Percentiles rank a stretch among this genome's conserved stretches.
Evolutionary conservation across 768 basidiomycete genomes (phyloP).

Genomic region (Suillus subluteus): DNA sequence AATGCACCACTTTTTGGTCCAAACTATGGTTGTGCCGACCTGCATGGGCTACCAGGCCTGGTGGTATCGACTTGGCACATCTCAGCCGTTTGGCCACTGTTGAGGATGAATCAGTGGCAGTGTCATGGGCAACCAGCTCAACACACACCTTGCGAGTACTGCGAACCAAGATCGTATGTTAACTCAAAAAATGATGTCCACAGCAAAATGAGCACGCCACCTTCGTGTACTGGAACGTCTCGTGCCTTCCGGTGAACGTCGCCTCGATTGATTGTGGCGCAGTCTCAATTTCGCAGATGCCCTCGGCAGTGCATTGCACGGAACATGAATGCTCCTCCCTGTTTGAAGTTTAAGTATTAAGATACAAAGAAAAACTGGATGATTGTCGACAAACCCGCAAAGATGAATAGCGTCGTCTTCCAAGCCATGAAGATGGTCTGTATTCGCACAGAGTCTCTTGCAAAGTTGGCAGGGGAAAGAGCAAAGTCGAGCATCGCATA

Average conservation of each 20-base stretch:
- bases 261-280: constrained; percentile 62
- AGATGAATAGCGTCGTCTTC: constrained; percentile 46
- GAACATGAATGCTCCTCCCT: constrained; percentile 58
- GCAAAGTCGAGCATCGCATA: constrained; percentile 55
- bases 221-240: constrained; percentile 69
- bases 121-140: neutral
- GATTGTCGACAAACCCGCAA: constrained; percentile 49
- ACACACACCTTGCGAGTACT: constrained; percentile 60
- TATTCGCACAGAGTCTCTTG: constrained; percentile 50
- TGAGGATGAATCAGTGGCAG: neutral
- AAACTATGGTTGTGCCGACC: constrained; percentile 54
- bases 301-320: constrained; percentile 44
- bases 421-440: constrained; percentile 58
- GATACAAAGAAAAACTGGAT: constrained; percentile 19
- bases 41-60: constrained; percentile 44
- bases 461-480: constrained; percentile 59
- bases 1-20: constrained; percentile 52
- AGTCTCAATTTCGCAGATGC: constrained; percentile 63
- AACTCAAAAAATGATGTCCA: neutral
- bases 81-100: constrained; percentile 53
- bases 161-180: neutral
- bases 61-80: constrained; percentile 50
- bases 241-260: constrained; percentile 61
- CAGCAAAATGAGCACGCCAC: constrained; percentile 30
- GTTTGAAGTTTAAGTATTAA: neutral